Conservation (phyloP, 2,329 filamentous ascomycete genomes). For the Sporothrix luriei region DNA sequence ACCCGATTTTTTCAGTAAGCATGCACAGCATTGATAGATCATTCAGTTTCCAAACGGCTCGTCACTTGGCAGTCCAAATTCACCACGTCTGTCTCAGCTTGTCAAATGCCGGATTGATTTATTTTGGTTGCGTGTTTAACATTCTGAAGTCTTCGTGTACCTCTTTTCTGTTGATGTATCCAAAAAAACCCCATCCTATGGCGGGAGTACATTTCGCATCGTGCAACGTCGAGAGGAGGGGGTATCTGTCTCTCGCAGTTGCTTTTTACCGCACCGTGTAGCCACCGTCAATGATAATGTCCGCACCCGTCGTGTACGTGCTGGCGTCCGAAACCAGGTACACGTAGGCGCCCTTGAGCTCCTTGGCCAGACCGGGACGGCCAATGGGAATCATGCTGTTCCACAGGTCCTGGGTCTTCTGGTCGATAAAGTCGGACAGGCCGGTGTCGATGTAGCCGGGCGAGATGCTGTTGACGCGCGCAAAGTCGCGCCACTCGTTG, state of each 20-base stretch:
- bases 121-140: background rate
- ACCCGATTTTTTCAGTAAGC: background rate
- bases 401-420: conserved; percentile 72
- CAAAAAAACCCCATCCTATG: conserved; percentile 13
- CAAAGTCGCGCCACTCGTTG: conserved; percentile 76
- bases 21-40: conserved; percentile 17
- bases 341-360: conserved; percentile 81
- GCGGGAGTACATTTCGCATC: background rate
- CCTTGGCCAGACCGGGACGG: conserved; percentile 71
- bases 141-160: background rate
- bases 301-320: conserved; percentile 77
- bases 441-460: conserved; percentile 78
- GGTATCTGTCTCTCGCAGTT: background rate
- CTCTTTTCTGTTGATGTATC: background rate
- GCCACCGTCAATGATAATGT: conserved; percentile 75
- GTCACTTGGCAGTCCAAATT: background rate
- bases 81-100: too few relatives aligned
- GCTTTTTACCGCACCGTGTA: conserved; percentile 56
- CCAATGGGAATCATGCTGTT: conserved; percentile 79
- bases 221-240: background rate
- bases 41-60: background rate
- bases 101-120: background rate
- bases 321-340: conserved; percentile 80
- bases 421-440: conserved; percentile 65
- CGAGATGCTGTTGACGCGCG: conserved; percentile 70